Conservation (phyloP, 2,329 filamentous ascomycete species). For the Ophiostoma fasciatum region DNA sequence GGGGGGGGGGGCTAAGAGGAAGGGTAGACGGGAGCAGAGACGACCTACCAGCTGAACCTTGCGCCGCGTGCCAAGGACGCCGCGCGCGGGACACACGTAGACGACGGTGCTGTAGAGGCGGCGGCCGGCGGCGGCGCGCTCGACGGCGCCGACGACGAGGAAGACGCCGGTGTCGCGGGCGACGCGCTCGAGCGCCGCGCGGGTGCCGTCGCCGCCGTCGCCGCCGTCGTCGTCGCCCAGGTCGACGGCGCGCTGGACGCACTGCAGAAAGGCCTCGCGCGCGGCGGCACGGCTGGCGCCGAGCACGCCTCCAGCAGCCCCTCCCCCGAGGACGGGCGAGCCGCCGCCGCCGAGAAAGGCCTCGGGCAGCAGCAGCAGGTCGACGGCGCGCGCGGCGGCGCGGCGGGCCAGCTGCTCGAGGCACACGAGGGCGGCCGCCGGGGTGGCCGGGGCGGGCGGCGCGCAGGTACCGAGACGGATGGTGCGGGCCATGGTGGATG, state of each 20-base stretch:
- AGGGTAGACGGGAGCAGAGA: neutral
- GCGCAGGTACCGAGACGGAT: conserved; percentile 43
- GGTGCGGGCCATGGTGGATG: conserved; percentile 7
- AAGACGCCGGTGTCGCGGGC: conserved; percentile 69
- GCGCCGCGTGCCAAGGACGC: conserved; percentile 68
- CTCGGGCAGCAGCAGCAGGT: conserved; percentile 80
- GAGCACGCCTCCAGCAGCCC: too few relatives aligned
- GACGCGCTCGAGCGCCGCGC: conserved; percentile 65
- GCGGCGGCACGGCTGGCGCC: conserved; percentile 54
- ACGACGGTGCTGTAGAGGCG: conserved; percentile 73
- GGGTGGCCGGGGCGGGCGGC: conserved; percentile 34
- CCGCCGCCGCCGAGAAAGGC: conserved; percentile 77
- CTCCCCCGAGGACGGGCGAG: too few relatives aligned
- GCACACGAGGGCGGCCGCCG: conserved; percentile 46
- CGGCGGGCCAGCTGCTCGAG: conserved; percentile 47
- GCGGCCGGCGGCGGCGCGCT: conserved; percentile 62
- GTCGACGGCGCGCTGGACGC: conserved; percentile 68
- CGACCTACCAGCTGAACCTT: conserved; percentile 74
- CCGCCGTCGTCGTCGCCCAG: conserved; percentile 59
- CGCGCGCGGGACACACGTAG: conserved; percentile 62
- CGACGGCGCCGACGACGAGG: conserved; percentile 64
- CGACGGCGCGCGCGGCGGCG: conserved; percentile 40
- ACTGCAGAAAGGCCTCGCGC: conserved; percentile 67
- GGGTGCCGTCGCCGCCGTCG: conserved; percentile 42
- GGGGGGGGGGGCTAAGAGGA: conserved; percentile 1